Conservation (phyloP, 1,284 basidiomycete genomes). For the Gastroboletus turbinatus region DNA sequence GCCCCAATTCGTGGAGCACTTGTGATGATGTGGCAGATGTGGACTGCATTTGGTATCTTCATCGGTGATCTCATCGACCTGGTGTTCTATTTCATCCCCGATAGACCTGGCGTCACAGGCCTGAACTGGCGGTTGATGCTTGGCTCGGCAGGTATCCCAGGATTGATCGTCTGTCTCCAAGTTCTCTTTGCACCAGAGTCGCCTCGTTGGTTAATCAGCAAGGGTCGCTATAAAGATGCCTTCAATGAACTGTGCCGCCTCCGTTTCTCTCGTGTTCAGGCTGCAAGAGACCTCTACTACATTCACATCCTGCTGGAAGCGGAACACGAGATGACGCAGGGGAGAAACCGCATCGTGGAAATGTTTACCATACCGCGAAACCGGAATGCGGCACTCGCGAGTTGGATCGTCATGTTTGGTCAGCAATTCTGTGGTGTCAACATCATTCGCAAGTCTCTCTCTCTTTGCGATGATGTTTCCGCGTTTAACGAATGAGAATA, state of each 20-base stretch:
- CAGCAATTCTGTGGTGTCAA: conserved; percentile 69
- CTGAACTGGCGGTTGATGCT: conserved; percentile 73
- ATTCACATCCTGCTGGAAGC: conserved; percentile 68
- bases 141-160: conserved; percentile 59
- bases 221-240: conserved; percentile 65
- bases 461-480: conserved; percentile 48
- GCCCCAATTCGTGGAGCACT: conserved; percentile 73
- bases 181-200: conserved; percentile 59
- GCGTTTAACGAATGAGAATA: conserved; percentile 45
- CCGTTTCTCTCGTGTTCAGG: conserved; percentile 69
- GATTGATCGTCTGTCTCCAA: conserved; percentile 55
- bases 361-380: conserved; percentile 74
- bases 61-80: conserved; percentile 57
- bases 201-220: conserved; percentile 75
- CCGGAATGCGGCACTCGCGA: conserved; percentile 70
- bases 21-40: conserved; percentile 78
- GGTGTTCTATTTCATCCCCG: conserved; percentile 53
- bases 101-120: conserved; percentile 46
- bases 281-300: conserved; percentile 73
- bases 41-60: conserved; percentile 78
- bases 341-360: conserved; percentile 55
- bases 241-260: conserved; percentile 63
- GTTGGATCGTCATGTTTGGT: conserved; percentile 72
- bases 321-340: conserved; percentile 56
- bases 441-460: conserved; percentile 56